Evolutionary conservation across 2,329 filamentous ascomycete genomes (phyloP).

Genomic region (Aspergillus amoenus): DNA sequence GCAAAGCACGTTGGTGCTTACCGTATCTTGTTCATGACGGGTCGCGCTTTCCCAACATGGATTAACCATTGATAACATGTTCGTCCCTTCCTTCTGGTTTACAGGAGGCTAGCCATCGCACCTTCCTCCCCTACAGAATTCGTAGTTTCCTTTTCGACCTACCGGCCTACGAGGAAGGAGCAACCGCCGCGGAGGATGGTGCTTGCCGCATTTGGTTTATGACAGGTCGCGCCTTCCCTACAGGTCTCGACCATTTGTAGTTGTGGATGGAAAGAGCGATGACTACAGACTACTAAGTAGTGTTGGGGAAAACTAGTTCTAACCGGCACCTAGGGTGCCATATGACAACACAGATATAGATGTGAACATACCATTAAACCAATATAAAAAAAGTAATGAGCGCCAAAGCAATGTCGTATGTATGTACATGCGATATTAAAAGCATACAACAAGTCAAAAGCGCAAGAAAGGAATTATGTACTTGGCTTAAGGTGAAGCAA

Average conservation of each 20-base stretch:
- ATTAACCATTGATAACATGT: neutral
- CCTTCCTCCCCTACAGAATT: neutral
- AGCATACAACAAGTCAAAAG: neutral
- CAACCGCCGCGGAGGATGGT: too few relatives aligned
- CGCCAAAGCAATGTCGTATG: neutral
- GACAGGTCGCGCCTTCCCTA: too few relatives aligned
- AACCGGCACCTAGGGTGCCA: neutral
- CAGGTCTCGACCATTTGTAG: too few relatives aligned
- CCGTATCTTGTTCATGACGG: neutral
- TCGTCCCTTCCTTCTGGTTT: too few relatives aligned
- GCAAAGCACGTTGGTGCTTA: too few relatives aligned
- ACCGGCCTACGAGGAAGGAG: too few relatives aligned
- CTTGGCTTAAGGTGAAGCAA: neutral
- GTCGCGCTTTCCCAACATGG: neutral
- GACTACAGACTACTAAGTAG: too few relatives aligned
- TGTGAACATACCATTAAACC: neutral
- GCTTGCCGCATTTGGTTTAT: too few relatives aligned
- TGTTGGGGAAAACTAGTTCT: neutral
- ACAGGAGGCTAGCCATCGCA: neutral
- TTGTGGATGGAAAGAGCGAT: too few relatives aligned
- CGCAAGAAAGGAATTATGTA: neutral
- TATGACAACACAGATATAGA: neutral
- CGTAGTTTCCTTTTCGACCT: too few relatives aligned
- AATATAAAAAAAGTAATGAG: neutral
- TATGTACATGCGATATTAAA: constrained; percentile 7